A percentile compares a stretch with the other conserved stretches of the same genome.
Evolutionary conservation across 805 yeast species (phyloP).

Genomic region (Wickerhamiella domercqiae): DNA sequence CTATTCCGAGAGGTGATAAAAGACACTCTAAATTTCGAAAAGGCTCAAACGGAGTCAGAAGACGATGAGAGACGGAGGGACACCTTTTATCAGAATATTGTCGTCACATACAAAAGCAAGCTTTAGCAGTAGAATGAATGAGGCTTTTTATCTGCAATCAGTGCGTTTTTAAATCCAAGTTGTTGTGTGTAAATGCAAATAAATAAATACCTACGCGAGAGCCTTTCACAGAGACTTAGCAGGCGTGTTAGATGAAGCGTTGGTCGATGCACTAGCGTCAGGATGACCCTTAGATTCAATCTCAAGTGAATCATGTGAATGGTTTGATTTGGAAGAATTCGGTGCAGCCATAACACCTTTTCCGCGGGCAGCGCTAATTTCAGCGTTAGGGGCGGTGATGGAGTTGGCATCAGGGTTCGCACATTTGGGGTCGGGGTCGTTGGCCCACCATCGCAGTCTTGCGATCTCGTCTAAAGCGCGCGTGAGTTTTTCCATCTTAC

Average conservation of each 20-base stretch:
- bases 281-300: no score
- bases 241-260: no score
- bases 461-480: conserved; percentile 23
- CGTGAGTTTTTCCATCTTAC: conserved; percentile 19
- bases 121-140: conserved; percentile 3
- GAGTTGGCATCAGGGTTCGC: conserved; percentile 1
- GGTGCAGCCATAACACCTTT: no score
- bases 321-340: no score
- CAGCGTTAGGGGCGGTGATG: background rate
- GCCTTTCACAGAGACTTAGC: background rate
- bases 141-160: background rate
- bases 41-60: conserved; percentile 6
- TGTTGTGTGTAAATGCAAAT: no score
- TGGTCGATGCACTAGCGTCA: no score
- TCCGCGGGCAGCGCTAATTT: background rate
- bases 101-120: conserved; percentile 8
- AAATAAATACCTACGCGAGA: background rate
- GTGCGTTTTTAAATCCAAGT: background rate
- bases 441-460: conserved; percentile 6
- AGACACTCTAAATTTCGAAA: conserved; percentile 14
- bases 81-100: conserved; percentile 10
- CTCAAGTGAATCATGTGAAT: no score
- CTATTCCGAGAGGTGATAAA: conserved; percentile 18
- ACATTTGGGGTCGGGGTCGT: conserved; percentile 6
- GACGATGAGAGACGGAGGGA: conserved; percentile 7